Evolutionary conservation across 2,329 filamentous ascomycete species (phyloP).

Genomic region (Alternaria dauci): DNA sequence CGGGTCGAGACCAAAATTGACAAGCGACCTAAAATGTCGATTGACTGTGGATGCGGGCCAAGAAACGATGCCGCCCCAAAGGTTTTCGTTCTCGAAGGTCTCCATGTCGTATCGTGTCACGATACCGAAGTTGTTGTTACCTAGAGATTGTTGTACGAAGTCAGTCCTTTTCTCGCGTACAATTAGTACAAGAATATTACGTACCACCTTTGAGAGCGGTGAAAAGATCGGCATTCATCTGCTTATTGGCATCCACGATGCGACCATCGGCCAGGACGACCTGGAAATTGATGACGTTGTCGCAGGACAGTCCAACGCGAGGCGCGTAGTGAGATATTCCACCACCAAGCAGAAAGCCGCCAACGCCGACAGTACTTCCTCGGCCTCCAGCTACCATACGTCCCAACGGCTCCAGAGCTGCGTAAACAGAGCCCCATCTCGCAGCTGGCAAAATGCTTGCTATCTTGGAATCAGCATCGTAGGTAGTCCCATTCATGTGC

Average conservation of each 20-base stretch:
- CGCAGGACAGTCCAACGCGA: conserved; percentile 33
- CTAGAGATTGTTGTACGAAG: no score
- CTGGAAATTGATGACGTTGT: conserved; percentile 39
- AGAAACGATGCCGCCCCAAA: conserved; percentile 30
- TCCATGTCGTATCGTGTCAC: conserved; percentile 28
- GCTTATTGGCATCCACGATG: conserved; percentile 48
- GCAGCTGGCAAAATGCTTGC: conserved; percentile 23
- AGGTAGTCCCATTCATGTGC: conserved; percentile 24
- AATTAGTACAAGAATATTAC: no score
- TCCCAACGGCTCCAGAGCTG: conserved; percentile 30
- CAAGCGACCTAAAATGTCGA: conserved; percentile 26
- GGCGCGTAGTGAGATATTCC: conserved; percentile 33
- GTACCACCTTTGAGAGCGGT: conserved; percentile 42
- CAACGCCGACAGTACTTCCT: conserved; percentile 36
- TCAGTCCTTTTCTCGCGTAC: no score
- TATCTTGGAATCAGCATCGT: background rate
- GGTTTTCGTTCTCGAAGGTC: conserved; percentile 29
- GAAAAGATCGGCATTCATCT: conserved; percentile 50
- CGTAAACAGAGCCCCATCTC: conserved; percentile 29
- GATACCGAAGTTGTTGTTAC: conserved; percentile 38
- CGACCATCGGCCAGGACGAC: conserved; percentile 48
- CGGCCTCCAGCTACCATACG: conserved; percentile 39
- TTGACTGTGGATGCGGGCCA: conserved; percentile 12
- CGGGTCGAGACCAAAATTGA: conserved; percentile 15
- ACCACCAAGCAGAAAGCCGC: conserved; percentile 40